Base-by-base conservation (phyloP, 2,329 filamentous ascomycete species). In the Pseudogymnoascus sp. region DNA sequence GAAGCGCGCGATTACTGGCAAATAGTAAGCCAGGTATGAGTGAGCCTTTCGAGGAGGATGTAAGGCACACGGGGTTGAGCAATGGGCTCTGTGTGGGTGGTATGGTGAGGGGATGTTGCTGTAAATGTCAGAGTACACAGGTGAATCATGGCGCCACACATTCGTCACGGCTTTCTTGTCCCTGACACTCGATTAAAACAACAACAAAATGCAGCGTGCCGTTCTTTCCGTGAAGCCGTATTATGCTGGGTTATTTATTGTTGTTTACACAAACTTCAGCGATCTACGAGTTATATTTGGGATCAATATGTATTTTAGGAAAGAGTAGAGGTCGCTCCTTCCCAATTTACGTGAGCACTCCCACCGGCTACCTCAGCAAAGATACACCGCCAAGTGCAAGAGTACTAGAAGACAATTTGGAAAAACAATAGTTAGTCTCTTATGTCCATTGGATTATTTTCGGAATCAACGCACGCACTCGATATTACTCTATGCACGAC, bases 261-360 rank as follows among this genome's bases (percentile, higher is more conserved):
- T 21, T 31, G 25, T 51, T 51, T 51, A 55, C 29, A 33, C 4
- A n/a, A 33, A 33, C 27, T 33, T n/a, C 29, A 33, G 27, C 29
- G 27, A 55, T 17, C 48, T 55, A 15, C 27, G 48, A 29, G 27
- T 55, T 55, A 55, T 55, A 55, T 55, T 55, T 55, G n/a, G 48
- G n/a, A 33, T 55, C 48, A 55, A 55, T 55, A 55, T 55, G n/a
- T 13, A 17, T 55, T 8, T 27, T 5, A n/a, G 48, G 48, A 17
- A 55, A 7, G 44, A 6, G 29, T 4, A 33, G 9, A 4, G n/a
- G 27, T 27, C 48, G 29, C 17, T 33, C 44, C 27, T 51, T 31
- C 48, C 27, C 13, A 33, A 33, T 51, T 31, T 31, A 51, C n/a
- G 33, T 55, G n/a, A 29, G 15, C 29, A 17, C 9, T 31, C 13